Base-by-base conservation (phyloP, 2,329 filamentous ascomycete genomes). In the Neurospora sp. region DNA sequence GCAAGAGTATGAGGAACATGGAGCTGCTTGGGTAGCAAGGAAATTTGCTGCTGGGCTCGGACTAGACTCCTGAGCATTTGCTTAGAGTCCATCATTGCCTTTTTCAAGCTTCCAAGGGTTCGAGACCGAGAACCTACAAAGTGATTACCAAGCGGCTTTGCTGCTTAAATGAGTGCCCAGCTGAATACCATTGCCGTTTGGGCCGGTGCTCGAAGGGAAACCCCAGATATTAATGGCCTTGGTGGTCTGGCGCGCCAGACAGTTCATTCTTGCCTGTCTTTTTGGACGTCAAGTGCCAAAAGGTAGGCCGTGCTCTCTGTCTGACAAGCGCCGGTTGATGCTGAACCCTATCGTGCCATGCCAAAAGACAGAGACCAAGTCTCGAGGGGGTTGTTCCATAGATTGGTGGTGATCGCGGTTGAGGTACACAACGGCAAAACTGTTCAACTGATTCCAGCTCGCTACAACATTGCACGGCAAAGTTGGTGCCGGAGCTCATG, bases 1-100 rank as follows among this genome's bases (percentile, higher is more conserved):
- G 77, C 87, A 91, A 72, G 93, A 99, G 77, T 99, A 99, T 78
- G 88, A 96, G 68, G 96, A 99, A 79, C 82, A 93, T 77, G 96
- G 96, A 8, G 87, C 86, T 69, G 83, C 82, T 1, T 95, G 92
- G 92, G 85, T 92, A 33, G 88, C 88, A 37, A 89, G 88, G 75
- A 92, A 87, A 77, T 96, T 97, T 77, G 83, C 82, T 0, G 74
- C 77, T 8, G 82, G 82, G 0, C 71, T 80, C 17, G 76, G 74
- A 0, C 72, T 74, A 3, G 76, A 76, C 5, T 68, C 66, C 23
- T 70, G 66, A 70, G 52, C 23, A 62, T 62, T 33, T 62, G 52
- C 28, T 70, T 19, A 4, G 19, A 52, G 52, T 36, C 52, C n/a
- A 17, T 17, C 12, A 62, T 33, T 33, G 36, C 28, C 23, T 28